These are phyloP conservation scores for Paramecium sonneborni DNA, from an alignment of 73 alveolate genomes.

Conservation along the genomic window DNA sequence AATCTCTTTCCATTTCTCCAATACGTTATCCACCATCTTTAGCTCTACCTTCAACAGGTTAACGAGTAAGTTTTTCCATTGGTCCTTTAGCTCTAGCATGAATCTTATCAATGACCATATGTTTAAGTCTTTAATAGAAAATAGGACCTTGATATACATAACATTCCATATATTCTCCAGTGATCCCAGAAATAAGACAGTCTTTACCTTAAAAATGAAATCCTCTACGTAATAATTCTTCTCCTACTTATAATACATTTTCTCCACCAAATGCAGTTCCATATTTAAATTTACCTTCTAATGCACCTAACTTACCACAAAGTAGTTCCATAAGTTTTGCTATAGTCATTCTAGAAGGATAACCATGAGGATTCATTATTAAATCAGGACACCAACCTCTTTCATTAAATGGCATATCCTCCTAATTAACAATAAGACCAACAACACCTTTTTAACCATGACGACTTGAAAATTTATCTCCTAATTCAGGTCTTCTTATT, in stretches of 20 bases:
- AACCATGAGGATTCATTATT: constrained; percentile 99
- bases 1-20: constrained; percentile 99
- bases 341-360: constrained; percentile 99
- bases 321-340: constrained; percentile 97
- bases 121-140: constrained; percentile 98
- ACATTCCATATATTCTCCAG: constrained; percentile 98
- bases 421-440: constrained; percentile 98
- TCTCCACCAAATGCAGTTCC: constrained; percentile 99
- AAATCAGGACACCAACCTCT: constrained; percentile 99
- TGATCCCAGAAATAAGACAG: constrained; percentile 93
- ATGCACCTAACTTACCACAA: constrained; percentile 94
- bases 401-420: constrained; percentile 98
- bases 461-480: constrained; percentile 97
- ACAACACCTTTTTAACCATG: constrained; percentile 99
- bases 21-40: constrained; percentile 95
- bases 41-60: constrained; percentile 99
- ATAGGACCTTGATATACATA: constrained; percentile 97
- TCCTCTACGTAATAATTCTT: constrained; percentile 86
- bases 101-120: constrained; percentile 99
- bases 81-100: constrained; percentile 99
- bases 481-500: constrained; percentile 97
- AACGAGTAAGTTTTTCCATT: constrained; percentile 91
- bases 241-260: constrained; percentile 87
- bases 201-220: constrained; percentile 96
- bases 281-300: constrained; percentile 91